Percentiles rank a stretch among this genome's conserved stretches.
Evolutionary conservation across 805 yeast species (phyloP).

Genomic region (Nakazawaea pomicola): DNA sequence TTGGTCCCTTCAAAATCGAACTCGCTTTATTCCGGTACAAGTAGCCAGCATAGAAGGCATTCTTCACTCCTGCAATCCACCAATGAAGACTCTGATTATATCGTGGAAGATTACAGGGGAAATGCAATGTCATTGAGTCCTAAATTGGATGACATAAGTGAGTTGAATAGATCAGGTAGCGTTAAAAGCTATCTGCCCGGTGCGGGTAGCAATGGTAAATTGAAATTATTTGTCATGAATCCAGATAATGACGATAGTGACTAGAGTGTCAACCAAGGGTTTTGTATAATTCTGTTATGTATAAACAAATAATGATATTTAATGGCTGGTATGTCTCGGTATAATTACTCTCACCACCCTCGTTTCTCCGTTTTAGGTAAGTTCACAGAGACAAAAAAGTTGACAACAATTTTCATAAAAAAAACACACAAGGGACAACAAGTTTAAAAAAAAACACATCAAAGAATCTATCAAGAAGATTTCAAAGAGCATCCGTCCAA

Average conservation of each 20-base stretch:
- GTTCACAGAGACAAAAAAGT: neutral
- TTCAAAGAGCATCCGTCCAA: no score
- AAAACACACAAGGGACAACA: neutral
- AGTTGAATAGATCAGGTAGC: conserved; percentile 29
- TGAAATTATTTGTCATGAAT: conserved; percentile 51
- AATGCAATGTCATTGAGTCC: conserved; percentile 2
- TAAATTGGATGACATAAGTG: conserved; percentile 12
- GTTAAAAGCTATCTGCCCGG: conserved; percentile 24
- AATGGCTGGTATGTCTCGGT: no score
- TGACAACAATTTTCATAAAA: neutral
- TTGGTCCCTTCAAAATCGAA: conserved; percentile 1
- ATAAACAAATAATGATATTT: no score
- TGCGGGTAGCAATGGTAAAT: conserved; percentile 31
- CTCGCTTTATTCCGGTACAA: conserved; percentile 3
- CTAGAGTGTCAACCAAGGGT: no score
- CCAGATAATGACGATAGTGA: conserved; percentile 33
- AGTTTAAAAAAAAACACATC: no score
- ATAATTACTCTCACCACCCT: no score
- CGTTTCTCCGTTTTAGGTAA: conserved; percentile 2
- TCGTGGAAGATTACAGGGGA: conserved; percentile 2
- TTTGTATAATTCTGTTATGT: no score
- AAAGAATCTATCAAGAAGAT: no score
- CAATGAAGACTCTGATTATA: neutral
- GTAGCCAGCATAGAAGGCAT: neutral
- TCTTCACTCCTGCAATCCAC: neutral